A percentile compares a stretch with the other conserved stretches of the same genome.
These are phyloP conservation scores for Stachybotrys chartarum DNA, from an alignment of 2,329 filamentous ascomycete species.

Conservation along the genomic window DNA sequence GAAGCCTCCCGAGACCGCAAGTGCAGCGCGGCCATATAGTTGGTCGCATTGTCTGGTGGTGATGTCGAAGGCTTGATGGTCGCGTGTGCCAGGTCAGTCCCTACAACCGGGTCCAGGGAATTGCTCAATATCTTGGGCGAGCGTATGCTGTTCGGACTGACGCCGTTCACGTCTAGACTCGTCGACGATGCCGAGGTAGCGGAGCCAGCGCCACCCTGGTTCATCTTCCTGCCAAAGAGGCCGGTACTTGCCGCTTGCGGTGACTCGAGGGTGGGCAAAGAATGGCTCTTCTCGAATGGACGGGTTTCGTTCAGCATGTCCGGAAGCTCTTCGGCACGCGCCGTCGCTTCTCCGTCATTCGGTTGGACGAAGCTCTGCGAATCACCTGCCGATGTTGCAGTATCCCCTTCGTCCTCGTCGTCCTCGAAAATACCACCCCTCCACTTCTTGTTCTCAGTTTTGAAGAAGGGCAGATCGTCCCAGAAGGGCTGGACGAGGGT, in stretches of 20 bases:
- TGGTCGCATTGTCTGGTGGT: constrained; percentile 52
- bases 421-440: constrained; percentile 76
- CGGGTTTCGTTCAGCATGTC: constrained; percentile 32
- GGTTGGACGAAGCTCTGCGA: constrained; percentile 19
- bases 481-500: constrained; percentile 89
- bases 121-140: constrained; percentile 30
- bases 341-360: constrained; percentile 41
- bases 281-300: constrained; percentile 50
- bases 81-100: constrained; percentile 58
- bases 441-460: constrained; percentile 69
- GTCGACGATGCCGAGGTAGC: constrained; percentile 36
- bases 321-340: constrained; percentile 32
- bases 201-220: constrained; percentile 24
- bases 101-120: constrained; percentile 57
- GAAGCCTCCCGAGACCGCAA: constrained; percentile 51
- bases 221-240: constrained; percentile 43
- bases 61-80: constrained; percentile 53
- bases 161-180: constrained; percentile 38
- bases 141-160: constrained; percentile 23
- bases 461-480: constrained; percentile 90
- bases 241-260: constrained; percentile 24
- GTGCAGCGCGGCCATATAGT: constrained; percentile 62
- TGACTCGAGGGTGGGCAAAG: constrained; percentile 35
- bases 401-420: constrained; percentile 27
- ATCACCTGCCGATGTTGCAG: constrained; percentile 1